Base-by-base conservation (phyloP, 2,329 filamentous ascomycete genomes). In the Periconia digitata region DNA sequence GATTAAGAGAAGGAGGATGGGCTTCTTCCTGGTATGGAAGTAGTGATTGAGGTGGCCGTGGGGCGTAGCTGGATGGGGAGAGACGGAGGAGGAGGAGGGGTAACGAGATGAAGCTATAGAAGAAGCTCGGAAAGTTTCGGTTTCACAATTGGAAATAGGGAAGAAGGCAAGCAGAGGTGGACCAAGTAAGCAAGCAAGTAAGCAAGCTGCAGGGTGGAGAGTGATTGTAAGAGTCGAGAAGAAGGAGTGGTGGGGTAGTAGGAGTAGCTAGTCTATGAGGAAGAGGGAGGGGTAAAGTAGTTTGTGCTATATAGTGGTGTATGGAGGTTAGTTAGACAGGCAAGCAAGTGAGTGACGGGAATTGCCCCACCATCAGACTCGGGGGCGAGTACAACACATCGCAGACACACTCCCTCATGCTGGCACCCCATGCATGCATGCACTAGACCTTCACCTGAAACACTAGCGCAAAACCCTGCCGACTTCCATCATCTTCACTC, bases 361-460 rank as follows among this genome's bases (percentile, higher is more conserved):
- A 20, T 20, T 38, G 42, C 42, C 42, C 42, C 42, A 34, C 40
- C 40, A 43, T 18, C 8, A 18, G n/a, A 22, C 2, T 17, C 16
- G 12, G 17, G 20, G 24, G 17, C 24, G 40, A 43, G 40, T 24
- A 41, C 39, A 24, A 41, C 22, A 41, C 22, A 41, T 24, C n/a
- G n/a, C n/a, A n/a, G 21, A 15, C 20, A 22, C 22, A 23, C 23
- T 40, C 38, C 41, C 32, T 18, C 37, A 29, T 32, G 8, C 39
- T 7, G 23, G n/a, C n/a, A n/a, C n/a, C n/a, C n/a, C n/a, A n/a
- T 41, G 20, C 40, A 23, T 13, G 27, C 37, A 32, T 21, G 37
- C 16, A 39, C 37, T 6, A 39, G 41, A 34, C 41, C 27, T 41
- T 47, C 50, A 53, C 47, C 54, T 54, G 54, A 56, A 52, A 52